Evolutionary conservation across 176 grass and related monocot genomes (phyloP).

Genomic region (Bolboschoenus planiculmis): DNA sequence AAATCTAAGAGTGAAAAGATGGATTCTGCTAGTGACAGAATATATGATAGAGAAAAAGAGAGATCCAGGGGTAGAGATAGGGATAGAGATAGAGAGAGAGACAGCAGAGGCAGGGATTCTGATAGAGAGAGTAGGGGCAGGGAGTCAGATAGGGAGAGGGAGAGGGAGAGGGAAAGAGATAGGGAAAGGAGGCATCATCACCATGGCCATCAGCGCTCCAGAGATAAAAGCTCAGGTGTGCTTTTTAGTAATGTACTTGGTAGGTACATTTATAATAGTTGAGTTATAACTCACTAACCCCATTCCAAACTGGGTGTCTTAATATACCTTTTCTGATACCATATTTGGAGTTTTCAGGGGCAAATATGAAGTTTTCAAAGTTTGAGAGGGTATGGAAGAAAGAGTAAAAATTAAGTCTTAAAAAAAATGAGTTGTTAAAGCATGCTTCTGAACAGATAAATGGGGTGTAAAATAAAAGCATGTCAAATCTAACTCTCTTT

Average conservation of each 20-base stretch:
- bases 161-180: slow-evolving; percentile 41
- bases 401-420: neutral
- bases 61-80: slow-evolving; percentile 43
- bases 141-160: slow-evolving; percentile 55
- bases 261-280: neutral
- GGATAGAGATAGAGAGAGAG: slow-evolving; percentile 30
- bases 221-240: slow-evolving; percentile 72
- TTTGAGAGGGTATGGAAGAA: neutral
- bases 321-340: neutral
- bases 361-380: neutral
- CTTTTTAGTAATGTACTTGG: neutral
- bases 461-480: neutral
- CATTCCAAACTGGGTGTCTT: neutral
- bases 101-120: slow-evolving; percentile 39
- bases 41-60: slow-evolving; percentile 62
- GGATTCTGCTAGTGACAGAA: slow-evolving; percentile 44
- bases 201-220: slow-evolving; percentile 23
- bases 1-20: slow-evolving; percentile 53
- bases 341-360: neutral
- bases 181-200: slow-evolving; percentile 37
- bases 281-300: neutral
- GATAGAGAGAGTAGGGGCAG: slow-evolving; percentile 56
- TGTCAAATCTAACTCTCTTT: neutral
- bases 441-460: neutral
- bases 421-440: neutral